phyloP scores from a whole-genome alignment of 2,329 filamentous ascomycete species.

The Monilinia polystroma region DNA sequence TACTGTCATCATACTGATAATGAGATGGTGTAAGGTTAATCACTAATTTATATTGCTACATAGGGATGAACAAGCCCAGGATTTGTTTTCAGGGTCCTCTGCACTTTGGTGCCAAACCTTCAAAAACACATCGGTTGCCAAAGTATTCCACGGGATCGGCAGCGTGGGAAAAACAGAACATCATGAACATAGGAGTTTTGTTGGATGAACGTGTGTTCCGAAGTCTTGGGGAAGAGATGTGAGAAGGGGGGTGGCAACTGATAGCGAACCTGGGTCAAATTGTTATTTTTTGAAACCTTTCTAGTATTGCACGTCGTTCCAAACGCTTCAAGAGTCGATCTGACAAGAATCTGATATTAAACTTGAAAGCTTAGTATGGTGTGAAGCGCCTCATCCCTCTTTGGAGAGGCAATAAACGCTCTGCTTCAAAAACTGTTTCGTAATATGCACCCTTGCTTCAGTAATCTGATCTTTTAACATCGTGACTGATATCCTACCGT shows the following conservation, averaged over 20 bases:
- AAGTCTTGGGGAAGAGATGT: not conserved
- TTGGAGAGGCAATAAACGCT: not conserved
- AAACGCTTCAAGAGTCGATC: not conserved
- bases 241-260: conserved; percentile 2
- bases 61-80: not conserved
- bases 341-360: not conserved
- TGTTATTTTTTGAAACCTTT: not conserved
- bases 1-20: not conserved
- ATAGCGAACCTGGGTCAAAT: conserved; percentile 4
- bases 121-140: too few relatives aligned
- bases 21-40: conserved; percentile 2
- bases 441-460: not conserved
- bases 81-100: not conserved
- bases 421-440: conserved; percentile 8
- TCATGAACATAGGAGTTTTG: conserved; percentile 8
- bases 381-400: not conserved
- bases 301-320: not conserved
- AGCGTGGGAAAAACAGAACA: conserved; percentile 1
- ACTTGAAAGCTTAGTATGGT: not conserved
- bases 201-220: not conserved
- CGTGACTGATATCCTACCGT: not conserved
- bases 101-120: not conserved
- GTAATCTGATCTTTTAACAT: conserved; percentile 16
- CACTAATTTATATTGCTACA: conserved; percentile 1
- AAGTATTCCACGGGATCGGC: conserved; percentile 3